Base-by-base conservation (phyloP, 176 grass and related monocot genomes). In the Tuctoria greenei region DNA sequence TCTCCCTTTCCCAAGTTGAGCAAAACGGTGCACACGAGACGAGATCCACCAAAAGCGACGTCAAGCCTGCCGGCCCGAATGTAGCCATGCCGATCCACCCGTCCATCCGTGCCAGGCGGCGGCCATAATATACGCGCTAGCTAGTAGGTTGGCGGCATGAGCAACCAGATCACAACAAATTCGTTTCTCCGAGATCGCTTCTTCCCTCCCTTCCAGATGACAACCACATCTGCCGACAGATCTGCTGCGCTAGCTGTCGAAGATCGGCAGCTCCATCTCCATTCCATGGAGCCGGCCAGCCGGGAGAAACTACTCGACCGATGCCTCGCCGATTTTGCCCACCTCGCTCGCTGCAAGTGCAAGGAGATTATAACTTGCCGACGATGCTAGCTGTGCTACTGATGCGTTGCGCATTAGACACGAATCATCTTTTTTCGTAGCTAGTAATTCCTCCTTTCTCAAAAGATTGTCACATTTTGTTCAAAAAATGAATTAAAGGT, bases 111-210 rank as follows among this genome's bases (percentile, higher is more conserved):
- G 21, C 52, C n/a, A 24, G 1, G 0, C 20, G 52, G 26, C 31
- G 1, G 2, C 23, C 34, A 31, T 4, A 42, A 55, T 24, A 44
- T 13, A 6, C 52, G n/a, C n/a, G n/a, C n/a, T n/a, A n/a, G n/a
- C n/a, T n/a, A n/a, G n/a, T n/a, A n/a, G n/a, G n/a, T 45, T 79
- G 75, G 49, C 49, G 49, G 17, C 20, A 77, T 54, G 13, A 38
- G 74, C 61, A 26, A 38, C 9, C 43, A 25, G 20, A 50, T 64
- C 42, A 24, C 16, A 55, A 55, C 47, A 56, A 34, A 31, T 76
- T 7, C 74, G 11, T 36, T 49, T 71, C 68, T 71, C 46, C 45
- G 68, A 71, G 4, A n/a, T 13, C 69, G 20, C 20, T 23, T 7
- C 15, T 16, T 9, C 13, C 13, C 41, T 9, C 13, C 13, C 41